These are phyloP conservation scores for Penicillium decumbens DNA, from an alignment of 2,329 filamentous ascomycete genomes.

Conservation along the genomic window DNA sequence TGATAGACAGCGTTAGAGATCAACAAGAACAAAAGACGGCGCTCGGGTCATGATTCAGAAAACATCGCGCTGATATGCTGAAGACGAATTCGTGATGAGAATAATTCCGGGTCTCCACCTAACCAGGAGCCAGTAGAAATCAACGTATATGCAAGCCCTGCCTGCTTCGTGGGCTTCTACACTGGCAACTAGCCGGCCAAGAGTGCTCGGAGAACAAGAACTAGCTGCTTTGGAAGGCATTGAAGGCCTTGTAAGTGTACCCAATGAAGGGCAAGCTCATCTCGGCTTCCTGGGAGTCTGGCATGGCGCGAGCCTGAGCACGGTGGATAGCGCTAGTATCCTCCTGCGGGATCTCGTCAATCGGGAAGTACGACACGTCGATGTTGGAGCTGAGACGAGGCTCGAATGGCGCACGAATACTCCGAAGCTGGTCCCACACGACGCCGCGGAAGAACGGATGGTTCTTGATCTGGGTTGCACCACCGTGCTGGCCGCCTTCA, in stretches of 20 bases:
- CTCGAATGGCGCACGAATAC: conserved; percentile 93
- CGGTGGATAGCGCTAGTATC: conserved; percentile 85
- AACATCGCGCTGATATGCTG: conserved; percentile 35
- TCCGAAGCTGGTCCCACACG: conserved; percentile 85
- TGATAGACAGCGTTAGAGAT: conserved; percentile 19
- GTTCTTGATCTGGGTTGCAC: conserved; percentile 85
- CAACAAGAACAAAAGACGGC: conserved; percentile 23
- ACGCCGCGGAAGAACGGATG: conserved; percentile 97
- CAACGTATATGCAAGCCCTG: conserved; percentile 31
- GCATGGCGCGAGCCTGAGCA: conserved; percentile 71
- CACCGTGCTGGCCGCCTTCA: conserved; percentile 54
- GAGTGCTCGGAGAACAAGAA: conserved; percentile 17
- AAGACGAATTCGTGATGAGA: conserved; percentile 26
- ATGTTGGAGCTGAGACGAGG: conserved; percentile 88
- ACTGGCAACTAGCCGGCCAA: conserved; percentile 3
- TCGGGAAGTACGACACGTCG: conserved; percentile 97
- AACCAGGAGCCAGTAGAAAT: conserved; percentile 17
- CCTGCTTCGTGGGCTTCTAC: conserved; percentile 22
- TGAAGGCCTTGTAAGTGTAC: conserved; percentile 97
- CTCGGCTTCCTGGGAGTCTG: conserved; percentile 76
- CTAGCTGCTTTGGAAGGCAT: conserved; percentile 53
- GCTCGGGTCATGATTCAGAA: conserved; percentile 23
- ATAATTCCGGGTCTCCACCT: conserved; percentile 21
- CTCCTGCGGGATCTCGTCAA: conserved; percentile 95
- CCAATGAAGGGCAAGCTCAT: conserved; percentile 95